Percentiles rank a stretch among this genome's conserved stretches.
These are phyloP conservation scores for Coprinopsis sp. DNA, from an alignment of 768 basidiomycete species.

Conservation along the genomic window DNA sequence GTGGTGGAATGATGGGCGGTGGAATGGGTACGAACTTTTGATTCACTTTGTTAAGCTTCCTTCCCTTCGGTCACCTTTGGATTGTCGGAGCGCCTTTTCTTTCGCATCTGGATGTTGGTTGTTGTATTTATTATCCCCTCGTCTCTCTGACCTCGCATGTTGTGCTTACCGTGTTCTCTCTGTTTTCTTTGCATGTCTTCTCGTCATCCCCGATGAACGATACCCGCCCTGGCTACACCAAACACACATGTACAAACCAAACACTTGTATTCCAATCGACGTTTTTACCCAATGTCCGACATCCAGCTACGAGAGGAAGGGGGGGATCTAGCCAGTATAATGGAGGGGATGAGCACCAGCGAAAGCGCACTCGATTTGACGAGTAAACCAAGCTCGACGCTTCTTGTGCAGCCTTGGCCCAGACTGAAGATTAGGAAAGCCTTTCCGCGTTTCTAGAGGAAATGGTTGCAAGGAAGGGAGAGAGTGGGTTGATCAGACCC, in stretches of 20 bases:
- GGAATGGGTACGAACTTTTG: constrained; percentile 65
- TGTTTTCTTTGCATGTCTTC: constrained; percentile 14
- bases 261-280: constrained; percentile 3
- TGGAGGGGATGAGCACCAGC: not conserved
- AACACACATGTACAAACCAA: constrained; percentile 4
- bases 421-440: too few relatives aligned
- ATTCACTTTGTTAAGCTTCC: constrained; percentile 15
- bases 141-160: constrained; percentile 20
- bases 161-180: constrained; percentile 36
- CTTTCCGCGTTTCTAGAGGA: too few relatives aligned
- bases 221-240: constrained; percentile 12
- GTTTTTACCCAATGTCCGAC: not conserved
- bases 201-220: constrained; percentile 6
- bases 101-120: constrained; percentile 12
- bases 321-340: not conserved
- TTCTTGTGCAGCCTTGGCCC: too few relatives aligned
- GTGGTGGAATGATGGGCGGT: constrained; percentile 56
- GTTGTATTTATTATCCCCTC: constrained; percentile 15
- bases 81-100: constrained; percentile 4
- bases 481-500: too few relatives aligned
- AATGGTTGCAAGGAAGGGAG: too few relatives aligned
- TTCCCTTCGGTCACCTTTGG: constrained; percentile 15
- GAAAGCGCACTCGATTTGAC: constrained; percentile 1
- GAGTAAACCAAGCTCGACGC: not conserved
- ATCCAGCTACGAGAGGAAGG: not conserved